Evolutionary conservation across 164 flowering plant species (phyloP), one percentile per base, ranked within the genome.

Genomic region (Paratinospora sagittata): DNA sequence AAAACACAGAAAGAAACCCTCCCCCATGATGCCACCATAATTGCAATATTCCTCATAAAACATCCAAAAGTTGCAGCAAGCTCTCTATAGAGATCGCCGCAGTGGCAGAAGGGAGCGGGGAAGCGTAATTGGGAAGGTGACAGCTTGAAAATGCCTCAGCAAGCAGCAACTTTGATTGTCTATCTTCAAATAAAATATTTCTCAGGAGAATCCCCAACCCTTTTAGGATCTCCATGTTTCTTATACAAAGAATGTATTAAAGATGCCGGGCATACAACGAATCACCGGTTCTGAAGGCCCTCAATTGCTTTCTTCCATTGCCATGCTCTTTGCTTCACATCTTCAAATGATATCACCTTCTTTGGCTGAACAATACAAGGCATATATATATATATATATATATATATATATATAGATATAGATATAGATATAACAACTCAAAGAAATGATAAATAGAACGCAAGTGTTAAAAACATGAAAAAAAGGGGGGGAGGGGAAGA

Each of bases 231-330:
- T 55, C 45, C 72, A 57, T 8, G 43, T 11, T 36, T 58, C 49
- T 57, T 62, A 19, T 68, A 57, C 64, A 69, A 69, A 69, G 65
- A 69, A 69, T 69, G 64, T 69, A 45, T 37, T 69, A 10, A 19
- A 69, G 47, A 57, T 4, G 8, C 43, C 11, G 34, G 34, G 7
- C 47, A 61, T 37, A 13, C 47, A 16, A 8, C n/a, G 11, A 55
- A 75, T 91, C 86, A 89, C 77, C 86, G 89, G 62, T 84, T 87
- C 73, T 96, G 97, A 77, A 96, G 93, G 69, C 82, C 78, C 80
- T 96, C 98, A 14, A 96, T 93, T 17, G 97, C 97, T 70, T 89
- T 89, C 75, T 91, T 96, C 99, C 99, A 96, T 69, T 88, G 97
- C 81, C 77, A 80, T 0, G 98, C 99, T 81, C 97, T 82, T 73